Conservation (phyloP, 129 eudicot genomes). For the Kitagawia praeruptora region DNA sequence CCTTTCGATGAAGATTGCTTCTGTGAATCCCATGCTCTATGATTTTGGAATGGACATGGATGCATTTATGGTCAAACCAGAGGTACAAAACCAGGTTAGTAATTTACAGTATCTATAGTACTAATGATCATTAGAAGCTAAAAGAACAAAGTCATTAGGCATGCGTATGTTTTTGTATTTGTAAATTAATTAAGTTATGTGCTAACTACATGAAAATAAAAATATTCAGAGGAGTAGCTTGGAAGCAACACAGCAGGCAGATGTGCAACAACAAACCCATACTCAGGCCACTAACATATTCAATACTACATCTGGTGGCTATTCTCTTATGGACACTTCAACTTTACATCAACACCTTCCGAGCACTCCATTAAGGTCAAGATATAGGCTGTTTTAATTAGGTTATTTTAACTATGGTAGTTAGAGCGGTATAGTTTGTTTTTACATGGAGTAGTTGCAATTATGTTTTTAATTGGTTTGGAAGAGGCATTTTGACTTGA, state of each 20-base stretch:
- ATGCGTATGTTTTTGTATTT: neutral
- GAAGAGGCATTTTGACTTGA: too few relatives aligned
- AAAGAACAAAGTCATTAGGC: neutral
- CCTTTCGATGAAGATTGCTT: slow-evolving; percentile 82
- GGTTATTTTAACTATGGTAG: too few relatives aligned
- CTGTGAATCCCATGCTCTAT: slow-evolving; percentile 64
- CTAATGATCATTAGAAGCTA: too few relatives aligned
- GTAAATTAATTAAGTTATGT: neutral
- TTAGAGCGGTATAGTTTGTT: too few relatives aligned
- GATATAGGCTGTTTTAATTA: too few relatives aligned
- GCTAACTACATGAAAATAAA: neutral
- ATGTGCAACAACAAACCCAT: slow-evolving; percentile 36
- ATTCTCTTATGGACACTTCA: slow-evolving; percentile 39
- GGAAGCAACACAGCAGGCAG: slow-evolving; percentile 36
- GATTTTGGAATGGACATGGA: slow-evolving; percentile 79
- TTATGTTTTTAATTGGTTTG: too few relatives aligned
- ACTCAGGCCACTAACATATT: slow-evolving; percentile 25
- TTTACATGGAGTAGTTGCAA: too few relatives aligned
- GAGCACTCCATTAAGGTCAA: too few relatives aligned
- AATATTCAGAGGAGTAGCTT: slow-evolving; percentile 41
- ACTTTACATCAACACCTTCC: slow-evolving; percentile 34
- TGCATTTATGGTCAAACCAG: slow-evolving; percentile 54
- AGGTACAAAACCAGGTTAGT: slow-evolving; percentile 29
- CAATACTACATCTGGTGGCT: slow-evolving; percentile 24
- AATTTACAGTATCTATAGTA: neutral